Percentiles rank a stretch among this genome's conserved stretches.
These are phyloP conservation scores for Simplicillium sp. DNA, from an alignment of 2,329 filamentous ascomycete genomes.

Conservation along the genomic window DNA sequence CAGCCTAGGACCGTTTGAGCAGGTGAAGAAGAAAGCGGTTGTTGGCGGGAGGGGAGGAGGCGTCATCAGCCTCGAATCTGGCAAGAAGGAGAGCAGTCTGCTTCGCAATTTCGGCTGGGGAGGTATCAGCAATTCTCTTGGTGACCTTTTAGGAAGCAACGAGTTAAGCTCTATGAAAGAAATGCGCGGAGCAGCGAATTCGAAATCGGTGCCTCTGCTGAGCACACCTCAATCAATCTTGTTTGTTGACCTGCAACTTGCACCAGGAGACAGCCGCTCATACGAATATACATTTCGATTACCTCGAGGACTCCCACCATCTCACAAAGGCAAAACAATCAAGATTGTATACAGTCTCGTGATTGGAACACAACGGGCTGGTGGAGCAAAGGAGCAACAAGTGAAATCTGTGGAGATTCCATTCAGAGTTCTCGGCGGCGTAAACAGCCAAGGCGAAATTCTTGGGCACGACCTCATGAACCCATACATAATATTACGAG, in stretches of 20 bases:
- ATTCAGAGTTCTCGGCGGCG: constrained; percentile 86
- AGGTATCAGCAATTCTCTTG: constrained; percentile 77
- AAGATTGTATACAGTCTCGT: constrained; percentile 89
- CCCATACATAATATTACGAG: constrained; percentile 81
- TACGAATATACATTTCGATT: constrained; percentile 83
- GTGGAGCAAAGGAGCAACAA: constrained; percentile 67
- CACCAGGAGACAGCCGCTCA: constrained; percentile 77
- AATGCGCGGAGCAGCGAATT: constrained; percentile 80
- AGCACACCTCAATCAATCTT: constrained; percentile 92
- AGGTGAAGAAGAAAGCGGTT: constrained; percentile 89
- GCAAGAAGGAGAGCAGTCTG: constrained; percentile 67
- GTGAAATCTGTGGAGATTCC: constrained; percentile 88
- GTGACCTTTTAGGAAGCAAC: constrained; percentile 73
- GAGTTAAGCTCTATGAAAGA: constrained; percentile 92
- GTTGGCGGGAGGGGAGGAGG: constrained; percentile 80
- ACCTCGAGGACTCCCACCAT: constrained; percentile 82
- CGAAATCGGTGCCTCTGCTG: constrained; percentile 81
- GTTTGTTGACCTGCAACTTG: constrained; percentile 84
- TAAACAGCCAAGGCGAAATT: constrained; percentile 80
- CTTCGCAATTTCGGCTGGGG: constrained; percentile 83
- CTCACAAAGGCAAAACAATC: constrained; percentile 82
- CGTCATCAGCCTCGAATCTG: constrained; percentile 69
- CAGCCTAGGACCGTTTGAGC: constrained; percentile 83
- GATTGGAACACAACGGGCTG: constrained; percentile 82
- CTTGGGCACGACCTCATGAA: constrained; percentile 91